Conservation (phyloP, 108 stramenopile genomes). For the Seminavis robusta region DNA sequence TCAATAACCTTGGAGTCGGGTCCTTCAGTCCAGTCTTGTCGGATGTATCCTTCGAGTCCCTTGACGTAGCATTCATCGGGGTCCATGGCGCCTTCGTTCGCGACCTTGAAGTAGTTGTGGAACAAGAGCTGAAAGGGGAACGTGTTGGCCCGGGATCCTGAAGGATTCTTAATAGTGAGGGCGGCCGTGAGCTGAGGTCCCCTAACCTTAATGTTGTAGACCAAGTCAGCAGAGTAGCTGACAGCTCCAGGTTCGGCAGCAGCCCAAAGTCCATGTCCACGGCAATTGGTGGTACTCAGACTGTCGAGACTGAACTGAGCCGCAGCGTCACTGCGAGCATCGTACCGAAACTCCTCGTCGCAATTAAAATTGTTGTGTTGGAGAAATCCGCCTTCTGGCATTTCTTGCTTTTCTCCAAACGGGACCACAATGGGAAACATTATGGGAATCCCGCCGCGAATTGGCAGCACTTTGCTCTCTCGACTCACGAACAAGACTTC, state of each 20-base stretch:
- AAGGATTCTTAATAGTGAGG: constrained; percentile 61
- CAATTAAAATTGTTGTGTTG: constrained; percentile 60
- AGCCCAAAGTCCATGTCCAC: too few relatives aligned
- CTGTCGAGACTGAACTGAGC: too few relatives aligned
- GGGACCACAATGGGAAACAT: constrained; percentile 87
- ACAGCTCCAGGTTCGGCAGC: too few relatives aligned
- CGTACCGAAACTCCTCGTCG: too few relatives aligned
- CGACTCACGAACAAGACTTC: constrained; percentile 65
- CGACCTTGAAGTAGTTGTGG: constrained; percentile 70
- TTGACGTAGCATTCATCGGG: constrained; percentile 48
- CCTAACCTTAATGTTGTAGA: constrained; percentile 45
- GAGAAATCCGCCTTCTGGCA: constrained; percentile 83
- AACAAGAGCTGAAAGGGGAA: constrained; percentile 70
- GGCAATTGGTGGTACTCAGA: too few relatives aligned
- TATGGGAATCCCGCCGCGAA: constrained; percentile 78
- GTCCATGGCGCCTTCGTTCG: constrained; percentile 50
- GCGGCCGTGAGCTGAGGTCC: constrained; percentile 47
- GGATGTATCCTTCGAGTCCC: constrained; percentile 47
- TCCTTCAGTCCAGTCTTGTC: too few relatives aligned
- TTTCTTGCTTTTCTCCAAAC: too few relatives aligned
- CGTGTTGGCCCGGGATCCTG: constrained; percentile 24
- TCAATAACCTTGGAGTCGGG: too few relatives aligned
- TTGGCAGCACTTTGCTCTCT: constrained; percentile 71
- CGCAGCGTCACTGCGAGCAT: too few relatives aligned
- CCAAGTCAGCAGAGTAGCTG: too few relatives aligned